A percentile compares a stretch with the other conserved stretches of the same genome.
Evolutionary conservation across 2,329 filamentous ascomycete species (phyloP).

Genomic region (Zelopaecilomyces penicillatus): DNA sequence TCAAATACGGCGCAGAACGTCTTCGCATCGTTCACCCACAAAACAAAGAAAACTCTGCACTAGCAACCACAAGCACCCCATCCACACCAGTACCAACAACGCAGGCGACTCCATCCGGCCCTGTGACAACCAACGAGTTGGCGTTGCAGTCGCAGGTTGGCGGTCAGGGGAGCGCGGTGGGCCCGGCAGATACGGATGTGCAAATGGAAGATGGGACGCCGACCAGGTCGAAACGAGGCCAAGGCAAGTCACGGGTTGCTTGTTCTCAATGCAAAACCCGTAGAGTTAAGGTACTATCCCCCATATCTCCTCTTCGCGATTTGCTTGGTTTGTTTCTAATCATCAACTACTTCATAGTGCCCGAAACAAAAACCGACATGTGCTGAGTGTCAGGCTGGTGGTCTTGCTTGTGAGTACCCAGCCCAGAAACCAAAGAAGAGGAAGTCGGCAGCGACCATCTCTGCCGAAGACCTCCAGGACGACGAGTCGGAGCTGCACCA

Average conservation of each 20-base stretch:
- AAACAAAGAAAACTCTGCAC: slow-evolving; percentile 23
- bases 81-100: slow-evolving; percentile 15
- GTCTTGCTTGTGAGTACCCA: slow-evolving; percentile 31
- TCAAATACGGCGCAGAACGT: slow-evolving; percentile 48
- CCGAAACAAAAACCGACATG: slow-evolving; percentile 33
- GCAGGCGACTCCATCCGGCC: slow-evolving; percentile 15
- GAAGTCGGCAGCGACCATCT: slow-evolving; percentile 14
- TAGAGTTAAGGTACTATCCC: slow-evolving; percentile 29
- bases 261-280: slow-evolving; percentile 27
- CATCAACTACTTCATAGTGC: slow-evolving; percentile 22
- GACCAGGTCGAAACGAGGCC: slow-evolving; percentile 14
- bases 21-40: slow-evolving; percentile 48
- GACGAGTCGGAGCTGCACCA: background rate
- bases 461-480: slow-evolving; percentile 12
- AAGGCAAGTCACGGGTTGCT: slow-evolving; percentile 23
- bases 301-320: background rate
- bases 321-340: background rate
- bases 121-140: slow-evolving; percentile 24
- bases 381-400: slow-evolving; percentile 24
- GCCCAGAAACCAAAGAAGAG: slow-evolving; percentile 20
- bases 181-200: background rate
- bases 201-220: slow-evolving; percentile 3
- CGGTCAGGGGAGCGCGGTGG: slow-evolving; percentile 4
- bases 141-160: slow-evolving; percentile 16
- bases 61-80: slow-evolving; percentile 18